phyloP scores from a whole-genome alignment of 2,329 filamentous ascomycete species.

The Phaeosphaeriaceae sp. region DNA sequence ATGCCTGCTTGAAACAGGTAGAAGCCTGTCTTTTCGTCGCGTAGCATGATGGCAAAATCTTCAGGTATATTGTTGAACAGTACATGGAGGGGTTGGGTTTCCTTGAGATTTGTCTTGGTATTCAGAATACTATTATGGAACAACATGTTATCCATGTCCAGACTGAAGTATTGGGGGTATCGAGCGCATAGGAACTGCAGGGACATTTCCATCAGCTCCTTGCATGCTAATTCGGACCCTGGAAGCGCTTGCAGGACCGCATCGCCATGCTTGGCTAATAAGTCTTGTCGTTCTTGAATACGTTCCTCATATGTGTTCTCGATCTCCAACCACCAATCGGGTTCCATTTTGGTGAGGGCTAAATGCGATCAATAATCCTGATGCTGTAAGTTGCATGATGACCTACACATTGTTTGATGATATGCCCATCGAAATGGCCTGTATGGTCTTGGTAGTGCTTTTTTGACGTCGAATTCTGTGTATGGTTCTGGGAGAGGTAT shows the following conservation, averaged over 20 bases:
- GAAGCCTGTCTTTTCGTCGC: conserved; percentile 72
- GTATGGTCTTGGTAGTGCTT: conserved; percentile 75
- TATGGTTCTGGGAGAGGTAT: conserved; percentile 73
- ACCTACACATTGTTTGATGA: conserved; percentile 89
- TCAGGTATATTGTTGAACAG: conserved; percentile 81
- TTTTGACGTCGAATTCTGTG: conserved; percentile 69
- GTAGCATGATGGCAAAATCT: conserved; percentile 79
- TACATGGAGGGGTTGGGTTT: conserved; percentile 69
- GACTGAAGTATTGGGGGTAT: conserved; percentile 76
- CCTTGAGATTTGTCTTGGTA: conserved; percentile 65
- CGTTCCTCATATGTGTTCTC: conserved; percentile 73
- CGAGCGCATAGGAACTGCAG: conserved; percentile 79
- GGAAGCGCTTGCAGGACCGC: conserved; percentile 72
- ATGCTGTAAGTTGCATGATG: conserved; percentile 1
- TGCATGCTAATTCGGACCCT: conserved; percentile 78
- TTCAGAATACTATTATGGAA: conserved; percentile 74
- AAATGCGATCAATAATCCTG: conserved; percentile 3
- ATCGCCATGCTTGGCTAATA: conserved; percentile 69
- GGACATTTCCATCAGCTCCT: conserved; percentile 87
- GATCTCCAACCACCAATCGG: conserved; percentile 89
- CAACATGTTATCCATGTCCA: conserved; percentile 60
- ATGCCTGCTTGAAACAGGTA: conserved; percentile 79
- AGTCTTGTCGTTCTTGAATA: conserved; percentile 70
- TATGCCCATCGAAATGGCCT: conserved; percentile 84
- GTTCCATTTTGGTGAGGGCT: conserved; percentile 80